phyloP scores from a whole-genome alignment of 768 basidiomycete species.

The Pleurotus salmoneostramineus region DNA sequence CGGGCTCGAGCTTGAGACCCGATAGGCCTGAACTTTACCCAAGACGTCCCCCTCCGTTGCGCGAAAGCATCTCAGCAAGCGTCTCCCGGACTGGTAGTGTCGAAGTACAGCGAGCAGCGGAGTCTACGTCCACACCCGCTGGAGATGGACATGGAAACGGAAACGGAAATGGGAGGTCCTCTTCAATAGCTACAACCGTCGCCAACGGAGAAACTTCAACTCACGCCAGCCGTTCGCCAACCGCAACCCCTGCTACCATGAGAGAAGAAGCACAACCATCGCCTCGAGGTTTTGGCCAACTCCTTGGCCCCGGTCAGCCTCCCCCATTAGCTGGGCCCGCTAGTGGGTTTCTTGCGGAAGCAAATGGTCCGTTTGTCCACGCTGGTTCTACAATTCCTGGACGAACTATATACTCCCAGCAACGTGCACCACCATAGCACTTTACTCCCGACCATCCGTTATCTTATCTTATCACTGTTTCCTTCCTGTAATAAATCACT shows the following conservation, averaged over 20 bases:
- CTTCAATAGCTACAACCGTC: neutral
- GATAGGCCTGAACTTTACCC: conserved; percentile 7
- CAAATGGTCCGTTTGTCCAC: conserved; percentile 36
- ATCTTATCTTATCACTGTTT: neutral
- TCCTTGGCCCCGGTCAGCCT: conserved; percentile 2
- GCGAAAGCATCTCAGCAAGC: neutral
- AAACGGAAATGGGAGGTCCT: neutral
- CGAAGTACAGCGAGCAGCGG: neutral
- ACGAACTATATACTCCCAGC: conserved; percentile 62
- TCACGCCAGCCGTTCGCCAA: conserved; percentile 16
- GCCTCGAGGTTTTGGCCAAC: conserved; percentile 8
- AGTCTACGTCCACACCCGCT: neutral
- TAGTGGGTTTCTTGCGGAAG: conserved; percentile 44
- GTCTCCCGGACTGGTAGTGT: conserved; percentile 6
- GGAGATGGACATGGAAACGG: neutral
- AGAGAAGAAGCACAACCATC: conserved; percentile 15
- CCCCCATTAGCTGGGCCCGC: conserved; percentile 33
- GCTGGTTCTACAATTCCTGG: conserved; percentile 40
- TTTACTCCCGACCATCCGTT: neutral
- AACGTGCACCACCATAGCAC: conserved; percentile 29
- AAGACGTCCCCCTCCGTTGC: neutral
- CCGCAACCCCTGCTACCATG: conserved; percentile 17
- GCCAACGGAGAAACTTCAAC: conserved; percentile 19
- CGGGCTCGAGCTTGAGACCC: conserved; percentile 14
- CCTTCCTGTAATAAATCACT: neutral